phyloP scores from a whole-genome alignment of 139 green algal genomes.

The Chlamydomonas applanata region DNA sequence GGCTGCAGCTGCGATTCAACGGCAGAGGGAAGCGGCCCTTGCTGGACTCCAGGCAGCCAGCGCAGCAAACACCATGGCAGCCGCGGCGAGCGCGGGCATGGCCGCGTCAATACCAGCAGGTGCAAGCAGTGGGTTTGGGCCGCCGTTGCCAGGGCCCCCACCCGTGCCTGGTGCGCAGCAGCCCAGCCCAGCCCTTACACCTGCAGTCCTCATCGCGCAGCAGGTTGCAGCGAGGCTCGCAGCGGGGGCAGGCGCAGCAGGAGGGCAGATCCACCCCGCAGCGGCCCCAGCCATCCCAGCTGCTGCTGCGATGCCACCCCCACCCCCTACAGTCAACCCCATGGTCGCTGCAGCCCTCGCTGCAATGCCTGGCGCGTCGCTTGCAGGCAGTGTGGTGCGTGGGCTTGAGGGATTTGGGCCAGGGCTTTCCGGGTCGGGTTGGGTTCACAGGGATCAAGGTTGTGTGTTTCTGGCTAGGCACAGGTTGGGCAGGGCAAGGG shows the following conservation, averaged over 20 bases:
- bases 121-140: no score
- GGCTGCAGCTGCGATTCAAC: neutral
- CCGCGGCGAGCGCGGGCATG: neutral
- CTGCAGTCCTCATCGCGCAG: slow-evolving; percentile 58
- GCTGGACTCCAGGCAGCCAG: neutral
- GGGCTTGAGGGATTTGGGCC: no score
- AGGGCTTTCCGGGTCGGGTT: no score
- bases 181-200: slow-evolving; percentile 11
- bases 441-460: no score
- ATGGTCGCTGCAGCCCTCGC: slow-evolving; percentile 8
- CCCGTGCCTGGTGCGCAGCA: neutral
- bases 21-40: neutral
- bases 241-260: neutral
- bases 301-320: neutral
- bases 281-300: neutral
- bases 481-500: no score
- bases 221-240: slow-evolving; percentile 37
- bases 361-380: neutral
- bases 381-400: neutral
- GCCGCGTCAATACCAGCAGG: no score
- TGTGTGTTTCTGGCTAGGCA: no score
- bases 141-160: no score
- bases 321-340: neutral
- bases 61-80: neutral
- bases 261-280: neutral